Evolutionary conservation across 257 asterid species (phyloP).

Genomic region (Capsicum chinense): DNA sequence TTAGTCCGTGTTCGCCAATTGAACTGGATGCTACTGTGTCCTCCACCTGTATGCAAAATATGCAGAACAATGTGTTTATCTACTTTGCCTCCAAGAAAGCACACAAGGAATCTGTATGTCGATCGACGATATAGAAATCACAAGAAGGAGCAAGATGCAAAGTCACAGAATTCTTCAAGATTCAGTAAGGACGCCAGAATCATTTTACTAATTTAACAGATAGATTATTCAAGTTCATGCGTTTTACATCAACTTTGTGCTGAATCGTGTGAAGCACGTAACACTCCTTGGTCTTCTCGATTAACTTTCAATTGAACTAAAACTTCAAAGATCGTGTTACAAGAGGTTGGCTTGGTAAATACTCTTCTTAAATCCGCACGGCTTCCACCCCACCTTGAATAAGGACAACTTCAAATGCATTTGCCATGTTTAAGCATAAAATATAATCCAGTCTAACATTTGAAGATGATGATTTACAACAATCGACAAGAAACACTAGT

Average conservation of each 20-base stretch:
- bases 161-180: background rate
- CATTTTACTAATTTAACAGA: background rate
- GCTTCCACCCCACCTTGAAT: background rate
- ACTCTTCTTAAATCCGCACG: background rate
- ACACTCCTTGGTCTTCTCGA: background rate
- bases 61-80: background rate
- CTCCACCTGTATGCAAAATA: slow-evolving; percentile 53
- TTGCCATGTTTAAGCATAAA: slow-evolving; percentile 10
- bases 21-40: slow-evolving; percentile 52
- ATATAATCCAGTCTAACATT: background rate
- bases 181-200: background rate
- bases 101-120: background rate
- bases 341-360: slow-evolving; percentile 8
- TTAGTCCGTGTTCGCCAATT: slow-evolving; percentile 71
- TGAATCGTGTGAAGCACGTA: slow-evolving; percentile 1
- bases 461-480: background rate
- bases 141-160: background rate
- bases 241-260: background rate
- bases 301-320: background rate
- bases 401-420: background rate
- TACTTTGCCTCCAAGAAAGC: background rate
- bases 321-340: background rate
- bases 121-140: background rate
- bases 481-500: background rate
- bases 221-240: background rate